Conservation (phyloP, 208 protist genomes). For the Leishmania amazonensis region DNA sequence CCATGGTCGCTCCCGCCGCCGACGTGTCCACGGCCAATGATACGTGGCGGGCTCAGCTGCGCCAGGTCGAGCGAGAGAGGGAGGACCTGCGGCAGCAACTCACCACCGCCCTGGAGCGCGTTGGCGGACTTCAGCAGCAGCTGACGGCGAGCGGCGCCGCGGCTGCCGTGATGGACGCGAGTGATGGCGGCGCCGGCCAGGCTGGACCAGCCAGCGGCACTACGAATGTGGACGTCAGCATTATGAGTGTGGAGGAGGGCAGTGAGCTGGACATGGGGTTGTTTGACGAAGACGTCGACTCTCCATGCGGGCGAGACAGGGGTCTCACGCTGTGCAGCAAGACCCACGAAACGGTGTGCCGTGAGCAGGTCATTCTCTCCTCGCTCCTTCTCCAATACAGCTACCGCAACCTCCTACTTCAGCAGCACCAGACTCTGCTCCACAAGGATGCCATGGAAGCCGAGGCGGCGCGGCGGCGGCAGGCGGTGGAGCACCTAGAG, state of each 20-base stretch:
- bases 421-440: constrained; percentile 63
- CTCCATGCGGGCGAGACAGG: not conserved
- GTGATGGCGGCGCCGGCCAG: not conserved
- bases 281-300: not conserved
- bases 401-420: constrained; percentile 67
- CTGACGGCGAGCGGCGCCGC: constrained; percentile 7
- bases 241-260: not conserved
- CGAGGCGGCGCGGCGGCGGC: constrained; percentile 20
- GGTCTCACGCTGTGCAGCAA: constrained; percentile 19
- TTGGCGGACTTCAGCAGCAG: constrained; percentile 30
- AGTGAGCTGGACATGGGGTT: constrained; percentile 16
- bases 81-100: constrained; percentile 57
- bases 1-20: constrained; percentile 33
- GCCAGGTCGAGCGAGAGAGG: constrained; percentile 62
- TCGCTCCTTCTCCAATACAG: constrained; percentile 57
- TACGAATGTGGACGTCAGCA: not conserved
- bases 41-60: constrained; percentile 56
- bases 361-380: constrained; percentile 45
- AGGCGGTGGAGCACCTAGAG: constrained; percentile 27
- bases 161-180: not conserved
- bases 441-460: constrained; percentile 29
- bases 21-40: constrained; percentile 32
- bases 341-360: constrained; percentile 24
- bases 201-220: constrained; percentile 3
- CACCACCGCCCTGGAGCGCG: constrained; percentile 35